phyloP scores from a whole-genome alignment of 768 basidiomycete species.

The Exsudoporus frostii region DNA sequence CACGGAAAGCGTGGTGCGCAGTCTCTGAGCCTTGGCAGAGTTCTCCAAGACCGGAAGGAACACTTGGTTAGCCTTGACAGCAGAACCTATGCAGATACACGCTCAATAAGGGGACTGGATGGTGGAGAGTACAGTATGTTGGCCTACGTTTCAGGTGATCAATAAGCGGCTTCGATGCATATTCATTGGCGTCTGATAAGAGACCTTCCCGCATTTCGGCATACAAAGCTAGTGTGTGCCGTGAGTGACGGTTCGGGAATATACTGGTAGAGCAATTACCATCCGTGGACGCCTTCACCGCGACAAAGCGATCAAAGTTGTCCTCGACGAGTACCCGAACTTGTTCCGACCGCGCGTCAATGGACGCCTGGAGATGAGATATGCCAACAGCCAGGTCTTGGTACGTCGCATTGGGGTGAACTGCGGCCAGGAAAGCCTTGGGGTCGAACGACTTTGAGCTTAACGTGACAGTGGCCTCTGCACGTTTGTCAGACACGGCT shows the following conservation, averaged over 20 bases:
- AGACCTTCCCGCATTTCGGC: constrained; percentile 92
- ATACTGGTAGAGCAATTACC: constrained; percentile 44
- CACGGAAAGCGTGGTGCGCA: constrained; percentile 89
- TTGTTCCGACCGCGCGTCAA: constrained; percentile 92
- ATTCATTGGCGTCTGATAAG: constrained; percentile 71
- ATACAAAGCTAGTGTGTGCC: constrained; percentile 60
- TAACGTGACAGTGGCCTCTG: constrained; percentile 80
- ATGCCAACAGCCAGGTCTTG: constrained; percentile 85
- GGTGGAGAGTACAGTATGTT: neutral
- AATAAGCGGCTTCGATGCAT: constrained; percentile 75
- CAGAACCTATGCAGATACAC: constrained; percentile 56
- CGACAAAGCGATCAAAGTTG: constrained; percentile 96
- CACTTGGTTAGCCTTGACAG: constrained; percentile 90
- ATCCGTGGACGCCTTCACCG: constrained; percentile 95
- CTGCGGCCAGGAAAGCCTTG: constrained; percentile 84
- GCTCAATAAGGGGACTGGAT: constrained; percentile 1
- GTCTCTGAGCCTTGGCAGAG: constrained; percentile 87
- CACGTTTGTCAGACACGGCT: constrained; percentile 4
- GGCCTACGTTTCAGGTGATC: constrained; percentile 81
- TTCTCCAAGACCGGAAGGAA: constrained; percentile 97
- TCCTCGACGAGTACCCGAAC: constrained; percentile 93
- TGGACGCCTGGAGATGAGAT: constrained; percentile 65
- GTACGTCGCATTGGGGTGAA: constrained; percentile 94
- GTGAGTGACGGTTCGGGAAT: neutral
- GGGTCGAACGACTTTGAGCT: constrained; percentile 96